Base-by-base conservation (phyloP, 495 filamentous ascomycete species). In the Tetracladium marchalianum region DNA sequence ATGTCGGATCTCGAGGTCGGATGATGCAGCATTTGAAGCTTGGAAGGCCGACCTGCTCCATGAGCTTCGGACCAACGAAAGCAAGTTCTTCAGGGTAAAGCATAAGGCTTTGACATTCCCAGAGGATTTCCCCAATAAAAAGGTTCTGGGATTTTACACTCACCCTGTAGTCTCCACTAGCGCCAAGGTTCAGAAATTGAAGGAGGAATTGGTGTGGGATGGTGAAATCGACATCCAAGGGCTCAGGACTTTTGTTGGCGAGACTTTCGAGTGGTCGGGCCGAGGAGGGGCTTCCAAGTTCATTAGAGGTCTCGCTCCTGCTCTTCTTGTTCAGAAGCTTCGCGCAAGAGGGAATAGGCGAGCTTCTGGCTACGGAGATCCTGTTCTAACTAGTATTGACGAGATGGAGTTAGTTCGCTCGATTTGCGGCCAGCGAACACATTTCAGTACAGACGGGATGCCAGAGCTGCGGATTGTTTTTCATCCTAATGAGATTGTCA, bases 221-320 rank as follows among this genome's bases (percentile, higher is more conserved):
- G 63, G 62, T 16, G 63, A 74, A 0, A 71, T 94, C 31, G 80
- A 96, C 49, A 66, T 85, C 13, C 43, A 66, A 12, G 80, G 76
- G 0, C 65, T 98, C 17, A 69, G 92, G 16, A 65, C 65, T 16
- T 95, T 92, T 59, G 76, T 83, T 9, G 70, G 76, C 0, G 78
- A 90, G 39, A 77, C 82, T 0, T 96, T 98, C 46, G 85, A 90
- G 43, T 98, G 92, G 92, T 76, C 68, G 2, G 81, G 80, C 53
- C 72, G 75, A 27, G 72, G 69, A 35, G 93, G 90, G 0, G 89
- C 90, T 3, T 76, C 81, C 47, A 94, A 95, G 53, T 83, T 93
- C 43, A 84, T 95, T 37, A 75, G 80, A 22, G 81, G 83, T 33
- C 63, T 98, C 19, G 86, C 89, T 0, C 85, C 89, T 13, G 82